Percentiles rank a stretch among this genome's conserved stretches.
Conservation (phyloP, 208 protist genomes). For the Naegleria fowleri region DNA sequence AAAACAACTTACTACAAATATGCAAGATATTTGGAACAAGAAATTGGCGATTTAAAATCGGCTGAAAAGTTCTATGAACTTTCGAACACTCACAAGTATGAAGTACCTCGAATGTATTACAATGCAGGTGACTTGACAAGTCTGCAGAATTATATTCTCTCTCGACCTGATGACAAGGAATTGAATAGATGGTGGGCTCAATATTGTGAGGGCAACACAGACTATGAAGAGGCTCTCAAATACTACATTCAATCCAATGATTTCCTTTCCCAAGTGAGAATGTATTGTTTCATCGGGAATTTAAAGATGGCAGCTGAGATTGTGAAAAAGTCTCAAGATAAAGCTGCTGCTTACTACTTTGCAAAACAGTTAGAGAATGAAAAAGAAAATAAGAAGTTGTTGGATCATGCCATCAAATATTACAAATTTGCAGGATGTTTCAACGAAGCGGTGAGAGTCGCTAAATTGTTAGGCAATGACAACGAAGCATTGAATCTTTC, state of each 20-base stretch:
- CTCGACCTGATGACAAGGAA: conserved; percentile 33
- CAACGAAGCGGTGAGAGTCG: conserved; percentile 76
- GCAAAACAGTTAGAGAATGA: conserved; percentile 74
- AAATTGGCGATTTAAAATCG: conserved; percentile 72
- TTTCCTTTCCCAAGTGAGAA: conserved; percentile 73
- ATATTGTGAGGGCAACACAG: conserved; percentile 73
- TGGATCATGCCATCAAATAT: conserved; percentile 69
- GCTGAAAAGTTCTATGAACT: conserved; percentile 84
- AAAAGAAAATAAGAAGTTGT: conserved; percentile 49
- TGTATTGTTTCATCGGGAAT: conserved; percentile 67
- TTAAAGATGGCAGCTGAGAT: conserved; percentile 73
- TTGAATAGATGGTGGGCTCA: conserved; percentile 75
- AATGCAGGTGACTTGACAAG: conserved; percentile 65
- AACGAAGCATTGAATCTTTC: conserved; percentile 64
- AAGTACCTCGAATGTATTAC: conserved; percentile 87
- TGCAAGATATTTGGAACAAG: conserved; percentile 82
- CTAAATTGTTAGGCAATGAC: conserved; percentile 60
- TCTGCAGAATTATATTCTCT: conserved; percentile 68
- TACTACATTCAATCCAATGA: conserved; percentile 81
- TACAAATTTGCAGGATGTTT: conserved; percentile 73
- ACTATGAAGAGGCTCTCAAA: conserved; percentile 71
- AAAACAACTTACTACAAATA: conserved; percentile 83
- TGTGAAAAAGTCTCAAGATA: conserved; percentile 56
- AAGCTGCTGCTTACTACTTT: conserved; percentile 83
- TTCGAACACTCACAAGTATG: conserved; percentile 68